Conservation (phyloP, 176 grass and related monocot species). For the Paspalum notatum region DNA sequence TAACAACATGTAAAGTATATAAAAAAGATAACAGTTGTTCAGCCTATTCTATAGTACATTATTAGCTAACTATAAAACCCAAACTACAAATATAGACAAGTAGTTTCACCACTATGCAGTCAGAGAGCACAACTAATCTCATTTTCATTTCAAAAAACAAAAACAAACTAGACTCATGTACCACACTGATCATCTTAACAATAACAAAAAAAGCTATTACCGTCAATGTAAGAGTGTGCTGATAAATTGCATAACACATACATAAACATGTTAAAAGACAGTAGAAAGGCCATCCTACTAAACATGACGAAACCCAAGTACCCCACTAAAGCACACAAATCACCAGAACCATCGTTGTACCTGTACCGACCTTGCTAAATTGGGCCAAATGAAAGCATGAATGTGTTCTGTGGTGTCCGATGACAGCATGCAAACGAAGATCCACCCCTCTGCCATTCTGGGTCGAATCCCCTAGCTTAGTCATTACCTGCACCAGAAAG, state of each 20-base stretch:
- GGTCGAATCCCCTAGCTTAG: not conserved
- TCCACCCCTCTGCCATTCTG: slow-evolving; percentile 43
- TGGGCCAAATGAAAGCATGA: too few relatives aligned
- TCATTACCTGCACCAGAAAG: not conserved
- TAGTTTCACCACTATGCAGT: not conserved
- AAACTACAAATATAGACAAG: not conserved
- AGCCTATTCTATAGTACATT: not conserved
- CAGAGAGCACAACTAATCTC: not conserved
- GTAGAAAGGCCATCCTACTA: not conserved
- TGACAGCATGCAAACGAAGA: slow-evolving; percentile 52
- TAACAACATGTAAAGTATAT: not conserved
- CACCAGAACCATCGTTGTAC: too few relatives aligned
- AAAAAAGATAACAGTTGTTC: not conserved
- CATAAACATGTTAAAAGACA: not conserved
- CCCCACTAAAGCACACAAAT: not conserved
- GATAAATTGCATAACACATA: too few relatives aligned
- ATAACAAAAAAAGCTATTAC: not conserved
- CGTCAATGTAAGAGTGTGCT: too few relatives aligned
- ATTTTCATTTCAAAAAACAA: too few relatives aligned
- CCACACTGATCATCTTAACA: not conserved
- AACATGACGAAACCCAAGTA: not conserved
- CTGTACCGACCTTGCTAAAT: too few relatives aligned
- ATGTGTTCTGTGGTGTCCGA: slow-evolving; percentile 49
- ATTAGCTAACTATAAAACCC: too few relatives aligned
- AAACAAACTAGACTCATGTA: not conserved